These are phyloP conservation scores for Arabidopsis lyrata DNA, from an alignment of 441 rosid species.

Conservation along the genomic window DNA sequence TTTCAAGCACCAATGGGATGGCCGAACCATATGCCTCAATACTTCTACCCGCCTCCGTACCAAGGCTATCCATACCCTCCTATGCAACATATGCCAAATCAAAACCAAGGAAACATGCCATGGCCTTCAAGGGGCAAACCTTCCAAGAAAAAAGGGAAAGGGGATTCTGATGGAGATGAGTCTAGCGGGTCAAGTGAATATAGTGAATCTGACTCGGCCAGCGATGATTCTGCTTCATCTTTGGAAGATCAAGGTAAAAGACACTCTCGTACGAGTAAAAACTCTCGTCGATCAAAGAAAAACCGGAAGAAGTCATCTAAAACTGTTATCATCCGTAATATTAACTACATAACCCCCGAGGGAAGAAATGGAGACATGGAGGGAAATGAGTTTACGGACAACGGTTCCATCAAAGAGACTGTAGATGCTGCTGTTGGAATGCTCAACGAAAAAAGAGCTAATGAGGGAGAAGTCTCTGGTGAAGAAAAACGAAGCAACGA, in stretches of 20 bases:
- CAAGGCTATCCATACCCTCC: slow-evolving; percentile 76
- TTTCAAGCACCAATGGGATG: slow-evolving; percentile 66
- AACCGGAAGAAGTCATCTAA: slow-evolving; percentile 70
- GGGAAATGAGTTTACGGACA: slow-evolving; percentile 59
- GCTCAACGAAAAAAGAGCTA: slow-evolving; percentile 47
- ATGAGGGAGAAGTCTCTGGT: slow-evolving; percentile 44
- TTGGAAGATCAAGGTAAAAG: slow-evolving; percentile 52
- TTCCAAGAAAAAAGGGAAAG: slow-evolving; percentile 51
- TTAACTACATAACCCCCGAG: slow-evolving; percentile 82
- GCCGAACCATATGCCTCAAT: slow-evolving; percentile 75
- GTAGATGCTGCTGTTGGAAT: slow-evolving; percentile 67
- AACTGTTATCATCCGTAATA: slow-evolving; percentile 83
- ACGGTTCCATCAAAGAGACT: slow-evolving; percentile 57
- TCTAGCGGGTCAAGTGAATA: slow-evolving; percentile 53
- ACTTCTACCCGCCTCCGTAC: slow-evolving; percentile 72
- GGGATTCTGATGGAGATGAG: slow-evolving; percentile 53
- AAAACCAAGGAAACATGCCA: slow-evolving; percentile 57
- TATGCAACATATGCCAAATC: slow-evolving; percentile 60
- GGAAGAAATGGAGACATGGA: slow-evolving; percentile 64
- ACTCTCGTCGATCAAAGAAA: slow-evolving; percentile 52
- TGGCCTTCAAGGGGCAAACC: slow-evolving; percentile 59
- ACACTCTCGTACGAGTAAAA: slow-evolving; percentile 53
- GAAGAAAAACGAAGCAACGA: slow-evolving; percentile 54
- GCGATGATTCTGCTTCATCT: slow-evolving; percentile 60
- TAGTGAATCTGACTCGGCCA: slow-evolving; percentile 56